Evolutionary conservation across 305 asterid genomes (phyloP).

Genomic region (Fraxinus platypoda): DNA sequence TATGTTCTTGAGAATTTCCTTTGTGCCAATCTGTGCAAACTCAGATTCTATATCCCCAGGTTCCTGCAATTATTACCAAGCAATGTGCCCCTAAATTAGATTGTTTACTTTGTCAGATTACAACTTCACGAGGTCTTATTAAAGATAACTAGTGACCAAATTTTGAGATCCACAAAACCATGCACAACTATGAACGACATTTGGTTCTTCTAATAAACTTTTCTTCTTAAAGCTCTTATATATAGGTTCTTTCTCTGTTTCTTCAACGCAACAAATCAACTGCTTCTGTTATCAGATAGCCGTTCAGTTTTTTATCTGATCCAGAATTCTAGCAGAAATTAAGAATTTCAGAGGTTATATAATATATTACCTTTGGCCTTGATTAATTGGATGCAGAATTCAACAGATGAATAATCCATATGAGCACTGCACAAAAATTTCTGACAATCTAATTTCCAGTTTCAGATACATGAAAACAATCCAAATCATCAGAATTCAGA

Average conservation of each 20-base stretch:
- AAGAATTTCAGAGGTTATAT: background rate
- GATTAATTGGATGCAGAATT: background rate
- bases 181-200: background rate
- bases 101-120: background rate
- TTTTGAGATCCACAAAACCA: background rate
- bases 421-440: background rate
- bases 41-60: conserved; percentile 66
- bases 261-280: background rate
- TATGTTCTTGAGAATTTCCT: conserved; percentile 41
- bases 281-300: background rate
- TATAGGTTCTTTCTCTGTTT: background rate
- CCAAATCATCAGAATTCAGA: background rate
- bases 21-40: conserved; percentile 43
- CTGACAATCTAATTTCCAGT: background rate
- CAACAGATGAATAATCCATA: conserved; percentile 28
- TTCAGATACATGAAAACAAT: background rate
- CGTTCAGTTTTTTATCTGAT: background rate
- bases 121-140: background rate
- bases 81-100: background rate
- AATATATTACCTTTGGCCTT: too few species aligned
- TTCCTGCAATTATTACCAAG: conserved; percentile 33
- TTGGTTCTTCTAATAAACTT: background rate
- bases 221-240: background rate
- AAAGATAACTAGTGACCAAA: background rate
- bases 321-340: background rate